Conservation (phyloP, 2,329 filamentous ascomycete genomes). For the Fusarium nygamai region DNA sequence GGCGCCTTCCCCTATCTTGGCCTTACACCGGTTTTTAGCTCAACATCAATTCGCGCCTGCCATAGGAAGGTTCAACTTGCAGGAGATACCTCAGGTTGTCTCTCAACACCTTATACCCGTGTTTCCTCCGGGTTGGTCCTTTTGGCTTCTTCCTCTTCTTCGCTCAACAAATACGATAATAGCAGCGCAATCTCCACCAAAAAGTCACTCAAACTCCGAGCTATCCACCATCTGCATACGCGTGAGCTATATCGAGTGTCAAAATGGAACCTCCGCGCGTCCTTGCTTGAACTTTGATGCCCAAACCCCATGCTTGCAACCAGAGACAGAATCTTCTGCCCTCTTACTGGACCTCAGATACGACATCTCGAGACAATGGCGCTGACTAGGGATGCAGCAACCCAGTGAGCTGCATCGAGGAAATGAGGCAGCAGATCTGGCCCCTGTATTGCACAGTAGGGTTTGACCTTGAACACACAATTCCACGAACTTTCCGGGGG, state of each 20-base stretch:
- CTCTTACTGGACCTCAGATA: background rate
- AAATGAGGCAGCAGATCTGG: background rate
- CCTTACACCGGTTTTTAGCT: background rate
- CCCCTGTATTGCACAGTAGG: constrained; percentile 11
- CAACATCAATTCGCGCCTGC: background rate
- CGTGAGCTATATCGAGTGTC: background rate
- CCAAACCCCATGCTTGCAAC: background rate
- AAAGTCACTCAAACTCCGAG: constrained; percentile 6
- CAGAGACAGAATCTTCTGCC: background rate
- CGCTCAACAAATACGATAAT: constrained; percentile 9
- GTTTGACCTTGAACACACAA: constrained; percentile 8
- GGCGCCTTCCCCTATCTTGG: background rate
- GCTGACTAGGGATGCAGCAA: constrained; percentile 15
- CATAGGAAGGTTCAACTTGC: background rate
- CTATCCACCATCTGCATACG: constrained; percentile 21
- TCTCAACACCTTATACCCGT: background rate
- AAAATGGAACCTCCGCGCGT: constrained; percentile 5
- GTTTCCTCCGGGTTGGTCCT: background rate
- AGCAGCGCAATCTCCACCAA: constrained; percentile 18
- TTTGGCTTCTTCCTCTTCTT: background rate
- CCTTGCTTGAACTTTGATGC: background rate
- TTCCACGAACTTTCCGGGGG: constrained; percentile 8
- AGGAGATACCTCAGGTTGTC: background rate
- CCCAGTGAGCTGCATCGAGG: constrained; percentile 4
- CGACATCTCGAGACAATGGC: constrained; percentile 23